Conservation (phyloP, 2,329 filamentous ascomycete species). For the Akanthomyces lecanii region DNA sequence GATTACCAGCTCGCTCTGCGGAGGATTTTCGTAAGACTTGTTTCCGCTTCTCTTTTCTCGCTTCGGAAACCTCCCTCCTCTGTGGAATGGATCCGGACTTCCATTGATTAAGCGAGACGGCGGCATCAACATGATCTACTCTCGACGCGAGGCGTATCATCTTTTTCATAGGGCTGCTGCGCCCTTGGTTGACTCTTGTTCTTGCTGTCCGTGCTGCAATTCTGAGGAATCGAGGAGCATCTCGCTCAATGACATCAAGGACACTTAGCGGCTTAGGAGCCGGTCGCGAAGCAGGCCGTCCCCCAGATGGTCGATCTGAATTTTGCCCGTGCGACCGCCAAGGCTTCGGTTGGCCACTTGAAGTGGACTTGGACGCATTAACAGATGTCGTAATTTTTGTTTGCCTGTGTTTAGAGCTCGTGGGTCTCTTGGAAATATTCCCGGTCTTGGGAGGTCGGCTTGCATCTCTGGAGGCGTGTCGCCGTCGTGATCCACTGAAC, state of each 20-base stretch:
- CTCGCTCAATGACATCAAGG: constrained; percentile 52
- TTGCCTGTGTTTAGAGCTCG: background rate
- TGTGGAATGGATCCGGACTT: constrained; percentile 48
- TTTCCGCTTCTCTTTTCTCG: constrained; percentile 19
- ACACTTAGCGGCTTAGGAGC: constrained; percentile 52
- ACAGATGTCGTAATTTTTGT: constrained; percentile 11
- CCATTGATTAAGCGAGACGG: constrained; percentile 52
- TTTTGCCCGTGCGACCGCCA: background rate
- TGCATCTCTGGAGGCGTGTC: constrained; percentile 22
- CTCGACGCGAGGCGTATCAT: constrained; percentile 57
- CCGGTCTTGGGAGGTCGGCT: constrained; percentile 21
- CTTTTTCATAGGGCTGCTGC: constrained; percentile 52
- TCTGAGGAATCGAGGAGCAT: constrained; percentile 55
- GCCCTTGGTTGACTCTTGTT: constrained; percentile 44
- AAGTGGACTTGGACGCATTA: background rate
- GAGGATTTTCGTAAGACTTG: constrained; percentile 19
- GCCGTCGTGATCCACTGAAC: constrained; percentile 41
- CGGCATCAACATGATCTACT: constrained; percentile 56
- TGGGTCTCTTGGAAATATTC: background rate
- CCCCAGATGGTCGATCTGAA: constrained; percentile 17
- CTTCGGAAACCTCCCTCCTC: constrained; percentile 30
- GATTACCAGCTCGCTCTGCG: constrained; percentile 25
- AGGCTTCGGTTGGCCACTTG: background rate
- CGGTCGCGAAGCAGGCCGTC: background rate
- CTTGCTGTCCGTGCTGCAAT: constrained; percentile 57